Conservation (phyloP, 2,329 filamentous ascomycete species). For the Xylariaceae sp. region DNA sequence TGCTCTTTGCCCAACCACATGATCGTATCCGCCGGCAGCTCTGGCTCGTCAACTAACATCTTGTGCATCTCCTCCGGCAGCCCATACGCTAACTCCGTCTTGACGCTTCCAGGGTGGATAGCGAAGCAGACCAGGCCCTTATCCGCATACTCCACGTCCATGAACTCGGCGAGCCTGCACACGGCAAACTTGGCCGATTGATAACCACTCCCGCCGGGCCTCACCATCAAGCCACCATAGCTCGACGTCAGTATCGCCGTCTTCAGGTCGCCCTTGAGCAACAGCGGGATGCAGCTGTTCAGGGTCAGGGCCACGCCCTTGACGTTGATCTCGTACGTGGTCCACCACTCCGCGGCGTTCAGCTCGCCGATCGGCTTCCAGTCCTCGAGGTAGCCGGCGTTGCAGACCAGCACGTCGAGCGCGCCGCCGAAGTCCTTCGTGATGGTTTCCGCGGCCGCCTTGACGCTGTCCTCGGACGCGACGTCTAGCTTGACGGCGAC, state of each 20-base stretch:
- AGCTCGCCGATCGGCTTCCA: slow-evolving; percentile 21
- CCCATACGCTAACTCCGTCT: slow-evolving; percentile 36
- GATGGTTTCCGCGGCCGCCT: slow-evolving; percentile 25
- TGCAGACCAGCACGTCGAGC: slow-evolving; percentile 36
- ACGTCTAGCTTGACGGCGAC: slow-evolving; percentile 31
- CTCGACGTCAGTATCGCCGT: slow-evolving; percentile 39
- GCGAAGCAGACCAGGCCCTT: slow-evolving; percentile 37
- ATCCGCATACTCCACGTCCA: slow-evolving; percentile 37
- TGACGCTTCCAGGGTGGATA: slow-evolving; percentile 42
- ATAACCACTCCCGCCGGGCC: slow-evolving; percentile 37
- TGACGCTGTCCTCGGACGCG: slow-evolving; percentile 28
- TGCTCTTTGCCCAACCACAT: slow-evolving; percentile 18
- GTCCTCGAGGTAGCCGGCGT: slow-evolving; percentile 35
- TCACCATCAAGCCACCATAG: slow-evolving; percentile 31
- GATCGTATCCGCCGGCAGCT: slow-evolving; percentile 23
- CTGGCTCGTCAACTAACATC: slow-evolving; percentile 22
- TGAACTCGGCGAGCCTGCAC: slow-evolving; percentile 39
- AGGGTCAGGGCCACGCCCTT: slow-evolving; percentile 24
- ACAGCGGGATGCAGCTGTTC: slow-evolving; percentile 22
- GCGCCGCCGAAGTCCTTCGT: slow-evolving; percentile 19
- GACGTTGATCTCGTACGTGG: slow-evolving; percentile 24
- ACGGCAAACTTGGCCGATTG: slow-evolving; percentile 42
- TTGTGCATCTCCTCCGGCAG: slow-evolving; percentile 28
- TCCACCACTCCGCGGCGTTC: slow-evolving; percentile 22
- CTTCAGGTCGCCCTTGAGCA: slow-evolving; percentile 25